phyloP scores from a whole-genome alignment of 2,329 filamentous ascomycete species.

The Cryphonectria nitschkei region DNA sequence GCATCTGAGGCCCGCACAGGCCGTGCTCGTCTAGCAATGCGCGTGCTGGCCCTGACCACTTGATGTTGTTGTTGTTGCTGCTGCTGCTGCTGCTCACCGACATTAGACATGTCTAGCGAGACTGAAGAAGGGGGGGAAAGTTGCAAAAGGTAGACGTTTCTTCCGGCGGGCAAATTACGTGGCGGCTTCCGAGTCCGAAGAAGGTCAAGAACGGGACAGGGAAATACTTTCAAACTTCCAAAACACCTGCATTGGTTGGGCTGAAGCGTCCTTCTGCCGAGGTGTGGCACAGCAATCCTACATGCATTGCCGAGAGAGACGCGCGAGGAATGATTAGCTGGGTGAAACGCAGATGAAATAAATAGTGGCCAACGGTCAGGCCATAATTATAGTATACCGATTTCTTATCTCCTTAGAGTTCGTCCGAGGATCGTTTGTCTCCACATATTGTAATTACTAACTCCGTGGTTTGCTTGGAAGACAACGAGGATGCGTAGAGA shows the following conservation, averaged over 20 bases:
- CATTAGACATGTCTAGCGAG: background rate
- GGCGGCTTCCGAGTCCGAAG: background rate
- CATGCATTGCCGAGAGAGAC: background rate
- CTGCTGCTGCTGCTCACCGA: too few relatives aligned
- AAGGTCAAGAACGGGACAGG: background rate
- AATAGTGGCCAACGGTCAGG: background rate
- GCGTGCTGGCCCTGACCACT: background rate
- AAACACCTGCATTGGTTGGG: background rate
- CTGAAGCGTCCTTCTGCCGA: background rate
- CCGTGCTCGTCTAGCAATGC: background rate
- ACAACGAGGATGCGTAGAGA: too few relatives aligned
- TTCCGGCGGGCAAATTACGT: too few relatives aligned
- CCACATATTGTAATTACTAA: too few relatives aligned
- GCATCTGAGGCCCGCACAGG: background rate
- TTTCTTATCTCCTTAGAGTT: too few relatives aligned
- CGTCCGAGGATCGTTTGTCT: too few relatives aligned
- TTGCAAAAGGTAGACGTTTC: too few relatives aligned
- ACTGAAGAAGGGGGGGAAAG: too few relatives aligned
- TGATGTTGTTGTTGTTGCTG: background rate
- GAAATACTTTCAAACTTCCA: background rate
- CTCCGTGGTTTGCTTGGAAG: too few relatives aligned
- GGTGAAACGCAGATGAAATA: too few relatives aligned
- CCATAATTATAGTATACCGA: background rate
- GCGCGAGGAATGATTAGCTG: background rate
- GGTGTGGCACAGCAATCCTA: slow-evolving; percentile 1